phyloP scores from a whole-genome alignment of 2,329 filamentous ascomycete species.

The Rachicladosporium sp. region DNA sequence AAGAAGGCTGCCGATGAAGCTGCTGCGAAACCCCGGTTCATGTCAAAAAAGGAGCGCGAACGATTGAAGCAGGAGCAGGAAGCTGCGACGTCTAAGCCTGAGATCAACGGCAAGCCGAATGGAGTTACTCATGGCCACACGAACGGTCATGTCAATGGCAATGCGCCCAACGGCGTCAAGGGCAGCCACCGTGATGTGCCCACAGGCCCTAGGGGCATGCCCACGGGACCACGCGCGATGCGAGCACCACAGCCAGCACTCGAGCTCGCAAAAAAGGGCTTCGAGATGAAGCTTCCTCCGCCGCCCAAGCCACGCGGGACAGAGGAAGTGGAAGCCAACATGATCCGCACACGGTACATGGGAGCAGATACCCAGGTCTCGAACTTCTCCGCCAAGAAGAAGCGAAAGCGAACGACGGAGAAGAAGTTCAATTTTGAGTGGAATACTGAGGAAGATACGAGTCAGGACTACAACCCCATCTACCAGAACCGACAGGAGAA shows the following conservation, averaged over 20 bases:
- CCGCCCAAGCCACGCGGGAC: constrained; percentile 39
- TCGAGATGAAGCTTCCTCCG: constrained; percentile 41
- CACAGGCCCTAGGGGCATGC: constrained; percentile 60
- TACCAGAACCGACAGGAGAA: constrained; percentile 57
- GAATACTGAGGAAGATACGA: constrained; percentile 91
- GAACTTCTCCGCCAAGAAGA: constrained; percentile 91
- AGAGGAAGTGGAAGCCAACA: constrained; percentile 53
- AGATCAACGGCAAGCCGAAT: constrained; percentile 1
- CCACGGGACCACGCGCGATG: constrained; percentile 40
- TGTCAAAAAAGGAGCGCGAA: constrained; percentile 74
- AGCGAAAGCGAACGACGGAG: constrained; percentile 80
- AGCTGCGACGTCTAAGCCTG: constrained; percentile 3
- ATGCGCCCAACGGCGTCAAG: not conserved
- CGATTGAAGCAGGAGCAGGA: constrained; percentile 63
- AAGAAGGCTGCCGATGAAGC: constrained; percentile 79
- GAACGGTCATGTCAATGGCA: constrained; percentile 2
- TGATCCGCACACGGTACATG: constrained; percentile 76
- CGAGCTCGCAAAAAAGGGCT: constrained; percentile 29
- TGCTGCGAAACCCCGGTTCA: constrained; percentile 75
- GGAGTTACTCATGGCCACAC: constrained; percentile 4
- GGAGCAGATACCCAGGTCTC: constrained; percentile 77
- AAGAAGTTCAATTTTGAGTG: constrained; percentile 99
- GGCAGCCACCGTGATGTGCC: constrained; percentile 37
- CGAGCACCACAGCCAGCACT: constrained; percentile 18
- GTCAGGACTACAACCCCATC: constrained; percentile 66